Base-by-base conservation (phyloP, 371 early-diverging fungal genomes). In the Mortierella sp. region DNA sequence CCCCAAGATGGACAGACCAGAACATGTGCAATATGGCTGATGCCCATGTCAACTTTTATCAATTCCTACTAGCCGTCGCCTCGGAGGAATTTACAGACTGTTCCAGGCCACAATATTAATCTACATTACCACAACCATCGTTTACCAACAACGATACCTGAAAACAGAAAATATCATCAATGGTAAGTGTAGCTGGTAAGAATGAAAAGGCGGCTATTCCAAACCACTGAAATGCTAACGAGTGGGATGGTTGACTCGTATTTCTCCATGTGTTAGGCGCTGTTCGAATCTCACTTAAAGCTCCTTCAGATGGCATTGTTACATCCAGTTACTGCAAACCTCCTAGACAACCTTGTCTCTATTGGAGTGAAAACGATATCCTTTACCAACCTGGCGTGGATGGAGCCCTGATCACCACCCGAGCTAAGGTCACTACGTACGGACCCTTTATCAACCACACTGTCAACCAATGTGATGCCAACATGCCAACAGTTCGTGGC, bases 391-490 rank as follows among this genome's bases (percentile, higher is more conserved):
- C 68, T 16, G 67, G 72, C 18, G 65, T 64, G 5, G 70, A 72
- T 26, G 73, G 71, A 4, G 82, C 78, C 6, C 64, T 82, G 38
- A 42, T 82, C 47, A 80, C 82, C 0, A 82, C 82, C 12, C 69
- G 81, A 10, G 67, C 67, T 8, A 47, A 57, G 21, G 66, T 69
- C 38, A 74, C 47, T 14, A 61, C 59, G 16, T 79, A 79, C 19
- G 60, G 67, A 3, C 73, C 78, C 18, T 79, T 71, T 34, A 31
- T 16, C 26, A 55, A 56, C 23, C 48, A 67, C 26, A 16, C 63
- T 7, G 13, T 38, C 31, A 51, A 39, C 13, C 58, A 28, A 14
- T 76, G 78, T 52, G 63, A 76, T 48, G 59, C 66, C 38, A 76
- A 76, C 23, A 21, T 70, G n/a, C 70, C 78, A 7, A 76, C 62